Evolutionary conservation across 176 grass and related monocot genomes (phyloP).

Genomic region (Triticum urartu): DNA sequence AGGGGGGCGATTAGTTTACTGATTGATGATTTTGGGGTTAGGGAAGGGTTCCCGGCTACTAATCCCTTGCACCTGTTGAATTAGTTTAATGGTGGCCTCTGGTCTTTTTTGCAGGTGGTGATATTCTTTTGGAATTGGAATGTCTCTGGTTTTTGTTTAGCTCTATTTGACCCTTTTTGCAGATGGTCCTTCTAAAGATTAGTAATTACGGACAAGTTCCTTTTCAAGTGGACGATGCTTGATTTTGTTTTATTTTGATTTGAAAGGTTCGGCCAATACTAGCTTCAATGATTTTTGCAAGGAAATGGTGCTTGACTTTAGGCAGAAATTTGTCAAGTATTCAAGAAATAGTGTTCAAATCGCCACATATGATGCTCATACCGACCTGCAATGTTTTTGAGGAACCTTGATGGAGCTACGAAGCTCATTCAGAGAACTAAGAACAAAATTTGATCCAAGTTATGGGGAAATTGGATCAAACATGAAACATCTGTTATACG

Average conservation of each 20-base stretch:
- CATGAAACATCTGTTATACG: not conserved
- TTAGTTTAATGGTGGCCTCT: not conserved
- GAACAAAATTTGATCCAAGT: not conserved
- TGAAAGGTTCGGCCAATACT: no score
- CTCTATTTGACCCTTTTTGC: not conserved
- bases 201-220: not conserved
- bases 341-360: not conserved
- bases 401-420: not conserved
- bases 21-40: not conserved
- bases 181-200: not conserved
- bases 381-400: not conserved
- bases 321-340: not conserved
- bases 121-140: conserved; percentile 40
- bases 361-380: no score
- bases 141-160: conserved; percentile 38
- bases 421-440: not conserved
- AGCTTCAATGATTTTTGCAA: no score
- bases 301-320: not conserved
- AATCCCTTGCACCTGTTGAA: not conserved
- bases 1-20: conserved; percentile 13
- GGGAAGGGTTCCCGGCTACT: not conserved
- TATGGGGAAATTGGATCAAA: not conserved
- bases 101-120: not conserved
- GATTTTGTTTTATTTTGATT: not conserved
- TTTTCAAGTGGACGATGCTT: not conserved